These are phyloP conservation scores for Vickermania spadyakhi DNA, from an alignment of 208 protist genomes.

Conservation along the genomic window DNA sequence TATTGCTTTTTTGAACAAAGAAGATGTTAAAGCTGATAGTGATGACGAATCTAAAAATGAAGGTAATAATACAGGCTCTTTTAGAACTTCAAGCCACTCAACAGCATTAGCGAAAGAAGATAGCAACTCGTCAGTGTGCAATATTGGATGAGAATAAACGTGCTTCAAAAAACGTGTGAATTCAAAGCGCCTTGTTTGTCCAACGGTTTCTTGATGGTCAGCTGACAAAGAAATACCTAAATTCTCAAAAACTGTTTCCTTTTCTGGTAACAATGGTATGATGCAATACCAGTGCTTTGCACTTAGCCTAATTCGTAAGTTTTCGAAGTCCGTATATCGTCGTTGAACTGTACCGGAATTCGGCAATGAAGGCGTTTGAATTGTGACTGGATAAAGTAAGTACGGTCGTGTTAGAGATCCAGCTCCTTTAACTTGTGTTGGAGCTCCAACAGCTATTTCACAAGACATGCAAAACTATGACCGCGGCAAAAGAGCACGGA, in stretches of 20 bases:
- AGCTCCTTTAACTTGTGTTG: constrained; percentile 37
- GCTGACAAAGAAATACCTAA: not conserved
- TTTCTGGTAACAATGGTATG: constrained; percentile 83
- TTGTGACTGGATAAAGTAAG: constrained; percentile 68
- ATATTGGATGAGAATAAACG: not conserved
- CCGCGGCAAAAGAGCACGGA: too few species aligned
- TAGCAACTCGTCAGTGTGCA: not conserved
- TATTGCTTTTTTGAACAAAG: not conserved
- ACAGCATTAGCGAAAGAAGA: not conserved
- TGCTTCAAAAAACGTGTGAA: not conserved
- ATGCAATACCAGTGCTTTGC: constrained; percentile 70
- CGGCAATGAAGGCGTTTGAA: constrained; percentile 18
- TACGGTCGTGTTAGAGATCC: constrained; percentile 71
- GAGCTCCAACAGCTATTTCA: constrained; percentile 6
- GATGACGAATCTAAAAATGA: not conserved
- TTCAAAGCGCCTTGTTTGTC: constrained; percentile 1
- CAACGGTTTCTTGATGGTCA: not conserved
- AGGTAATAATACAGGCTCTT: not conserved
- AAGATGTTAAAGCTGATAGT: not conserved
- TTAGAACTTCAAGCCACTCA: not conserved
- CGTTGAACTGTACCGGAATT: constrained; percentile 36
- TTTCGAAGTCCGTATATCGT: constrained; percentile 87
- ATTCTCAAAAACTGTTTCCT: constrained; percentile 64
- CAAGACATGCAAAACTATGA: too few species aligned
- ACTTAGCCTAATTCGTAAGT: constrained; percentile 55